Conservation (phyloP, 352 stramenopile genomes). For the Globisporangium lucens region DNA sequence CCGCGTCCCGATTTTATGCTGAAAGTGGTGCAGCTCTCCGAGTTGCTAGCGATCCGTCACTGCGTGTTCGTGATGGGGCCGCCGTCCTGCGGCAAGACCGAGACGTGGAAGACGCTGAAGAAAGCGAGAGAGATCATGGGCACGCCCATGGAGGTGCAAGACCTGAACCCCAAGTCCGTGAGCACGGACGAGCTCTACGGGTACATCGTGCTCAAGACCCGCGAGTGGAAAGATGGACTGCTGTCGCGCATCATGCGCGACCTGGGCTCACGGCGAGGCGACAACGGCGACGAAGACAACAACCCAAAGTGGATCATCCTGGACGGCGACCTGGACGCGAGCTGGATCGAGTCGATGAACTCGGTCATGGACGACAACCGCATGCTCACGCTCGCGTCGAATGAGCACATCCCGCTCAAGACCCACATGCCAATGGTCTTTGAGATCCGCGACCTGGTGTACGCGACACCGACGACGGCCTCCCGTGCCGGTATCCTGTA, state of each 20-base stretch:
- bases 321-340: constrained; percentile 96
- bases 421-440: constrained; percentile 97
- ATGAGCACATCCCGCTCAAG: constrained; percentile 96
- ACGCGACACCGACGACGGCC: constrained; percentile 94
- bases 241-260: constrained; percentile 96
- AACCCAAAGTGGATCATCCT: constrained; percentile 98
- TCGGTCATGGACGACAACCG: constrained; percentile 97
- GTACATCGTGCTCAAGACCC: constrained; percentile 93
- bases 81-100: constrained; percentile 91
- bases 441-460: constrained; percentile 95
- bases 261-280: constrained; percentile 87
- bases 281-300: constrained; percentile 86
- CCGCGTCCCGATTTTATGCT: constrained; percentile 86
- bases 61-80: constrained; percentile 97
- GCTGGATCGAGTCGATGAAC: constrained; percentile 98
- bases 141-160: constrained; percentile 86
- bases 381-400: constrained; percentile 95
- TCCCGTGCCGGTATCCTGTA: constrained; percentile 95
- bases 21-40: constrained; percentile 95
- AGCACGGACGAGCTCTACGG: constrained; percentile 96
- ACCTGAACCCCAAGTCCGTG: constrained; percentile 96
- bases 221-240: constrained; percentile 96
- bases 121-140: constrained; percentile 88
- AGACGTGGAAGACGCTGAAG: constrained; percentile 94
- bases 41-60: constrained; percentile 94